These are phyloP conservation scores for Zhuliangozyma parablackwelliae DNA, from an alignment of 1,139 yeast species.

Conservation along the genomic window DNA sequence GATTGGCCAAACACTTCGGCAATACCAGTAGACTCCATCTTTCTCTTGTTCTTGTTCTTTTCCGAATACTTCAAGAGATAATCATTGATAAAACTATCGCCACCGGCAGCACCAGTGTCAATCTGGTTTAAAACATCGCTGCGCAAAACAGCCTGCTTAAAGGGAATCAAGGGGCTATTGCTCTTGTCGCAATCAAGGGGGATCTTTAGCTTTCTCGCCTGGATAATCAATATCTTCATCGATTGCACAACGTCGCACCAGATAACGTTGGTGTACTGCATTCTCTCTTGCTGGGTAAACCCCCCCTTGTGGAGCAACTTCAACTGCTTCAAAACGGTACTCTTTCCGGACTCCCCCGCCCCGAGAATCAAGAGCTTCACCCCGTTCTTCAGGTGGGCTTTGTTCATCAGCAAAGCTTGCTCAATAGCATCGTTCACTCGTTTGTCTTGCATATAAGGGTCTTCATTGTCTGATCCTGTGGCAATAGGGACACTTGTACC, in stretches of 20 bases:
- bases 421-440: constrained; percentile 65
- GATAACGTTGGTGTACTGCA: constrained; percentile 81
- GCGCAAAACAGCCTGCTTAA: constrained; percentile 47
- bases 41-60: constrained; percentile 45
- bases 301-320: constrained; percentile 83
- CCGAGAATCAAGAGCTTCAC: constrained; percentile 74
- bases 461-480: constrained; percentile 25
- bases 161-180: constrained; percentile 38
- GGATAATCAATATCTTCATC: constrained; percentile 76
- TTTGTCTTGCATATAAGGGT: constrained; percentile 48
- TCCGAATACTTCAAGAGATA: constrained; percentile 63
- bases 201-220: constrained; percentile 61
- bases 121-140: constrained; percentile 59
- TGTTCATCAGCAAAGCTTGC: constrained; percentile 52
- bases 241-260: constrained; percentile 92
- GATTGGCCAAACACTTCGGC: constrained; percentile 35
- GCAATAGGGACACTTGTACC: constrained; percentile 47
- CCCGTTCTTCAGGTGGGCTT: constrained; percentile 44
- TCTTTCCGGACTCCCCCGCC: constrained; percentile 95
- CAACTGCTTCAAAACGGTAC: constrained; percentile 93
- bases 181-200: constrained; percentile 57
- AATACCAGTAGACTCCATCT: constrained; percentile 51
- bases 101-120: constrained; percentile 69
- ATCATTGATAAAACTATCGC: constrained; percentile 57
- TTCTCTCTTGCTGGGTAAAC: constrained; percentile 72